Evolutionary conservation across 805 yeast genomes (phyloP), one percentile per base, ranked within the genome.

Genomic region (Tetrapisispora namnaoensis): DNA sequence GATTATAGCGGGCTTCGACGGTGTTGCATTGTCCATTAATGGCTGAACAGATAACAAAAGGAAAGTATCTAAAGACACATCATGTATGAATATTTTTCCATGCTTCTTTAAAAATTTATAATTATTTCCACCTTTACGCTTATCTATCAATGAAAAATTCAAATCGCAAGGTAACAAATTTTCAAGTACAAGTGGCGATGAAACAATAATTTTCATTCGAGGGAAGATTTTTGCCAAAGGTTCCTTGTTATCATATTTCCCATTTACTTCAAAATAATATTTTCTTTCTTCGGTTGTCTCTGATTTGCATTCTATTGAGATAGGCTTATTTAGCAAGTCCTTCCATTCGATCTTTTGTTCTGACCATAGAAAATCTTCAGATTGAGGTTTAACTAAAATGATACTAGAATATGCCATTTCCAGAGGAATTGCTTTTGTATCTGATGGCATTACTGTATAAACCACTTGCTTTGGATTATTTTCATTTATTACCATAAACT

Each of bases 161-260:
- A 91, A 66, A 56, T 86, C 95, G 60, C 76, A 85, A 0, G 99
- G 98, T 45, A 95, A 64, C 46, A 88, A 69, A 59, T 93, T 93
- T 55, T 86, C 89, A 50, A 93, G 72, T 55, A 86, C 86, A 42
- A 93, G 67, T 0, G 99, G 98, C 0, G 98, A 87, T 0, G 93
- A 80, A 7, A 93, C 68, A 4, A 80, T 75, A 22, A 93, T 68
- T 9, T 72, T 75, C 86, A 91, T 76, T 57, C 86, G 93, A 0
- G 99, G 99, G 59, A 87, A 95, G 1, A 86, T 75, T 50, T 74
- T 72, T 0, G 86, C 76, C 24, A 89, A 68, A 0, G 88, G 89
- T 53, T 86, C 95, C n/a, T 75, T 72, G 17, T 69, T 62, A 53
- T 84, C 79, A 63, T 67, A 83, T 42, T 70, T 65, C 1, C 91